These are phyloP conservation scores for Schizothecium vesticola DNA, from an alignment of 495 filamentous ascomycete species.

Conservation along the genomic window DNA sequence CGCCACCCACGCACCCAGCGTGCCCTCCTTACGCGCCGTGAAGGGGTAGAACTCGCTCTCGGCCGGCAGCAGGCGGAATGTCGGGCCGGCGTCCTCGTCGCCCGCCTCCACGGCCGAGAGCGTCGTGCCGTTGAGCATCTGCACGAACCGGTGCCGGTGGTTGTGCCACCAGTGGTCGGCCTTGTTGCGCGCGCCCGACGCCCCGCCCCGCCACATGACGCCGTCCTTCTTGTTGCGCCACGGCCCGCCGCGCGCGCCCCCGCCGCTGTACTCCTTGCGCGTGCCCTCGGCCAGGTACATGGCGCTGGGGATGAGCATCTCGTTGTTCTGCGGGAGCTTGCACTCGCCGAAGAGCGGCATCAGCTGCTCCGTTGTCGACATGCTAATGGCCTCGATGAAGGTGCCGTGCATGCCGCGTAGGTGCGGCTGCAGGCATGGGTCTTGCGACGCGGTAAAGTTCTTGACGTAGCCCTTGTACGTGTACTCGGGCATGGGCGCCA, in stretches of 20 bases:
- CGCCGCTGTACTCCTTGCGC: constrained; percentile 50
- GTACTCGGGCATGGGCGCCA: constrained; percentile 23
- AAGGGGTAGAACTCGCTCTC: constrained; percentile 25
- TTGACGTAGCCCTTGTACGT: constrained; percentile 51
- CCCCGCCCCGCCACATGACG: constrained; percentile 65
- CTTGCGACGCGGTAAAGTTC: constrained; percentile 57
- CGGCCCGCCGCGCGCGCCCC: constrained; percentile 39
- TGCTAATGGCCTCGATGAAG: constrained; percentile 58
- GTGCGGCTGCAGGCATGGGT: constrained; percentile 55
- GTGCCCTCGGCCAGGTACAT: constrained; percentile 63
- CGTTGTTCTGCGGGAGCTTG: constrained; percentile 70
- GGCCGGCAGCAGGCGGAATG: constrained; percentile 35
- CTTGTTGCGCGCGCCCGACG: constrained; percentile 59
- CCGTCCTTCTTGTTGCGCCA: constrained; percentile 54
- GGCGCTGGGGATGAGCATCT: constrained; percentile 71
- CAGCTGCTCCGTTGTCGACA: constrained; percentile 51
- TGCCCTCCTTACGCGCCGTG: constrained; percentile 17
- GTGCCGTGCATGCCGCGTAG: constrained; percentile 59
- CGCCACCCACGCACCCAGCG: constrained; percentile 34
- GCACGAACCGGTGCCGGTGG: constrained; percentile 64
- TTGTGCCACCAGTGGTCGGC: constrained; percentile 58
- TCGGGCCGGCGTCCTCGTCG: constrained; percentile 23
- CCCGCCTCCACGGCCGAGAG: constrained; percentile 40
- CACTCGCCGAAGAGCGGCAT: constrained; percentile 67
- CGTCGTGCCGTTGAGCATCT: constrained; percentile 59